These are phyloP conservation scores for Aspergillus brasiliensis DNA, from an alignment of 2,329 filamentous ascomycete species.

Conservation along the genomic window DNA sequence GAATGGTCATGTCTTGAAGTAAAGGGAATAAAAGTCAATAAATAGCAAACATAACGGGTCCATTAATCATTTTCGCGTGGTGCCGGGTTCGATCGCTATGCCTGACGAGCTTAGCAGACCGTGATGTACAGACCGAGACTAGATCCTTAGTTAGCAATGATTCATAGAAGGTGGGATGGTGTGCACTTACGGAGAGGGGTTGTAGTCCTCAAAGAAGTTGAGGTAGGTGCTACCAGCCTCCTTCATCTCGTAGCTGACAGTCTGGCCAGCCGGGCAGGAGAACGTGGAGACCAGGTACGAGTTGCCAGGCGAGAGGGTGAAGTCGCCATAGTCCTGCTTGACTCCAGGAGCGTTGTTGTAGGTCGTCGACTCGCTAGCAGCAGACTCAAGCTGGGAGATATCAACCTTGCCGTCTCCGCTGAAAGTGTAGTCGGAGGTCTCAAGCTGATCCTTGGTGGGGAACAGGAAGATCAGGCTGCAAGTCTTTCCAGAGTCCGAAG, in stretches of 20 bases:
- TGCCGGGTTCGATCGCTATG: slow-evolving; percentile 5
- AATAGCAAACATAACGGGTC: slow-evolving; percentile 12
- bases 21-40: neutral
- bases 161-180: neutral
- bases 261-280: slow-evolving; percentile 56
- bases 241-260: slow-evolving; percentile 56
- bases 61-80: slow-evolving; percentile 21
- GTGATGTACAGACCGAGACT: slow-evolving; percentile 48
- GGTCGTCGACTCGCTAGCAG: slow-evolving; percentile 54
- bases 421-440: slow-evolving; percentile 61
- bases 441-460: slow-evolving; percentile 58
- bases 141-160: slow-evolving; percentile 14
- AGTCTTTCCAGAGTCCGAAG: slow-evolving; percentile 56
- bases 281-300: slow-evolving; percentile 57
- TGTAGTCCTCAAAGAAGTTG: slow-evolving; percentile 67
- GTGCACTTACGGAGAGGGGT: slow-evolving; percentile 50
- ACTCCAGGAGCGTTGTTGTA: slow-evolving; percentile 56
- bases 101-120: slow-evolving; percentile 35
- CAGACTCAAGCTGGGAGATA: slow-evolving; percentile 53
- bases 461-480: slow-evolving; percentile 69
- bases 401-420: slow-evolving; percentile 57
- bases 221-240: slow-evolving; percentile 55
- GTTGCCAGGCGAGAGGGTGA: slow-evolving; percentile 56
- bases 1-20: neutral
- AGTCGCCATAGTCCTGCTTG: slow-evolving; percentile 46